Evolutionary conservation across 2,329 filamentous ascomycete genomes (phyloP).

Genomic region (Anisogramma anomala): DNA sequence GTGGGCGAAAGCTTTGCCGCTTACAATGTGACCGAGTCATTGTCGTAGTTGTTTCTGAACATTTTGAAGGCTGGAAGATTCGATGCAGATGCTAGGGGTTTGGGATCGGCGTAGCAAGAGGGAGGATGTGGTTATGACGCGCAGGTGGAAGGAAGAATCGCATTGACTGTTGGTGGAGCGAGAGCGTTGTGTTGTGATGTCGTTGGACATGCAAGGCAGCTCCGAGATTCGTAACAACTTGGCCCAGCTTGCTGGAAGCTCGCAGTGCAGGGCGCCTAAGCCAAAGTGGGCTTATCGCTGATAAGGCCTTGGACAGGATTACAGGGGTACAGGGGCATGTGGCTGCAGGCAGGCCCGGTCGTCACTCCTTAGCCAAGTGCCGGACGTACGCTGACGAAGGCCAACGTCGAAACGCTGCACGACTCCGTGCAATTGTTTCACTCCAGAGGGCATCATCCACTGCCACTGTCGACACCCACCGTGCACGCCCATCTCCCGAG

Average conservation of each 20-base stretch:
- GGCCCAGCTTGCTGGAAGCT: too few species aligned
- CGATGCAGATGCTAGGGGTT: background rate
- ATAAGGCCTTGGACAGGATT: slow-evolving; percentile 2
- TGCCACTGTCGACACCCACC: background rate
- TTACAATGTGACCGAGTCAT: slow-evolving; percentile 99
- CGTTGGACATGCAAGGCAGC: slow-evolving; percentile 17
- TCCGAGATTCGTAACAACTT: slow-evolving; percentile 20
- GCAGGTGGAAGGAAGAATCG: background rate
- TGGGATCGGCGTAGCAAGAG: background rate
- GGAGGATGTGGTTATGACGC: background rate
- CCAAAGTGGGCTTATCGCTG: slow-evolving; percentile 13
- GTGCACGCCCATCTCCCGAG: too few species aligned
- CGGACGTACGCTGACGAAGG: slow-evolving; percentile 15
- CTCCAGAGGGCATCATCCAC: background rate
- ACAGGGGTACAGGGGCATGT: background rate
- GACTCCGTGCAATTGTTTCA: background rate
- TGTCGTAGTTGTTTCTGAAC: slow-evolving; percentile 99
- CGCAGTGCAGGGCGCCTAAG: too few species aligned
- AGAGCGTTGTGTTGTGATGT: slow-evolving; percentile 10
- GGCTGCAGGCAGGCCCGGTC: background rate
- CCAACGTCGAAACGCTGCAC: slow-evolving; percentile 4
- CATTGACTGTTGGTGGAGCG: slow-evolving; percentile 3
- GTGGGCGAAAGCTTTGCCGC: slow-evolving; percentile 24
- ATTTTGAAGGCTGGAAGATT: slow-evolving; percentile 42
- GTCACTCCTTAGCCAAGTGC: slow-evolving; percentile 5